A percentile compares a stretch with the other conserved stretches of the same genome.
These are phyloP conservation scores for Castanea mollissima DNA, from an alignment of 306 rosid genomes.

Conservation along the genomic window DNA sequence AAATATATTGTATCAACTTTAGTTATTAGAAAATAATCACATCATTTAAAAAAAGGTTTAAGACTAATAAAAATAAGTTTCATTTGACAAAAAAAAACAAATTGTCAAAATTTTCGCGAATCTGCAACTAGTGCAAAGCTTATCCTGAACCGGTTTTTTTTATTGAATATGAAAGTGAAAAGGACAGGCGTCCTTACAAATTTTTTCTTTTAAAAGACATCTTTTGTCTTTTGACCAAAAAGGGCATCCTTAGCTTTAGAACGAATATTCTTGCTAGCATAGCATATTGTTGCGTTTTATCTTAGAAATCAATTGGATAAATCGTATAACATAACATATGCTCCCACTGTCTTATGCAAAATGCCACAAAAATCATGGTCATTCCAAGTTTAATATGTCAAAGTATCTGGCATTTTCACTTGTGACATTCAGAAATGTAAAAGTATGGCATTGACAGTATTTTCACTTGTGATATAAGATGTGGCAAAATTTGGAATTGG, in stretches of 20 bases:
- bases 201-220: too few species aligned
- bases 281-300: neutral
- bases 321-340: neutral
- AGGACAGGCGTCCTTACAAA: too few species aligned
- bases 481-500: too few species aligned
- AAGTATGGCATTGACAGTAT: neutral
- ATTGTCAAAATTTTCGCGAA: too few species aligned
- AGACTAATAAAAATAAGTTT: too few species aligned
- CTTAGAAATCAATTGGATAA: neutral
- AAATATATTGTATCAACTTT: too few species aligned
- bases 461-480: too few species aligned
- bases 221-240: neutral
- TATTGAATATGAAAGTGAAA: neutral
- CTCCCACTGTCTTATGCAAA: neutral
- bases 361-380: neutral
- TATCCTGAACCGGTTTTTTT: too few species aligned
- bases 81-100: too few species aligned
- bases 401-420: neutral
- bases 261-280: constrained; percentile 23
- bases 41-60: too few species aligned
- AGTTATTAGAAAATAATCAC: too few species aligned
- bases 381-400: neutral
- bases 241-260: neutral
- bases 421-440: neutral
- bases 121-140: too few species aligned